Evolutionary conservation across 305 asterid genomes (phyloP), one percentile per base, ranked within the genome.

Genomic region (Rubia balearica): DNA sequence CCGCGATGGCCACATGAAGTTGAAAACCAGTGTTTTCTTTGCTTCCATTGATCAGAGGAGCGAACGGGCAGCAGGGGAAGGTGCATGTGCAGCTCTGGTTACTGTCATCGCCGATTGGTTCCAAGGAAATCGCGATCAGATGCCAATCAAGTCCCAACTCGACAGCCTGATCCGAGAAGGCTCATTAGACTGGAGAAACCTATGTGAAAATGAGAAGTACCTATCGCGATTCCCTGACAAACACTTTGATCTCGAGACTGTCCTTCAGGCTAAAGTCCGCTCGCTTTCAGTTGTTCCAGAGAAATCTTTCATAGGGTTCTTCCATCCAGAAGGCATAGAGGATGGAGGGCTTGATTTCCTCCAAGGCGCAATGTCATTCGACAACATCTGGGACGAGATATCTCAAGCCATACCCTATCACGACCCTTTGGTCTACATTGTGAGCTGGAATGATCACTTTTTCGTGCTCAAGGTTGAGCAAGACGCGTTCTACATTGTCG

Each of bases 361-460:
- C 42, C 82, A 81, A 13, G 88, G 87, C 0, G 93, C 91, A 36
- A 90, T 88, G 96, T 84, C 95, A 2, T 90, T 90, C 21, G 96
- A 88, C 79, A 83, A 75, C 83, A 85, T 90, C 45, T 90, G 96
- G 96, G 93, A 88, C 0, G 95, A 88, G 78, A 86, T 90, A 17
- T 69, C 83, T 60, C 74, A 27, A 61, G 75, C 78, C 7, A 72
- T 65, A 21, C 67, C 73, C 5, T 72, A 78, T 60, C 60, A 53
- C 59, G 74, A 71, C 56, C 79, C 82, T 17, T 45, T 71, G 43
- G 71, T 88, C 75, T 90, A 86, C 76, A 83, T 90, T 61, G 84
- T 90, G 42, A 87, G 96, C 77, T 90, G 96, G 96, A 90, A 88
- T 38, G 95, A 90, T 73, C 96, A 90, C 73, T 90, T 90, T 57